Conservation (phyloP, 805 yeast genomes). For the Sugiyamaella marilandica region DNA sequence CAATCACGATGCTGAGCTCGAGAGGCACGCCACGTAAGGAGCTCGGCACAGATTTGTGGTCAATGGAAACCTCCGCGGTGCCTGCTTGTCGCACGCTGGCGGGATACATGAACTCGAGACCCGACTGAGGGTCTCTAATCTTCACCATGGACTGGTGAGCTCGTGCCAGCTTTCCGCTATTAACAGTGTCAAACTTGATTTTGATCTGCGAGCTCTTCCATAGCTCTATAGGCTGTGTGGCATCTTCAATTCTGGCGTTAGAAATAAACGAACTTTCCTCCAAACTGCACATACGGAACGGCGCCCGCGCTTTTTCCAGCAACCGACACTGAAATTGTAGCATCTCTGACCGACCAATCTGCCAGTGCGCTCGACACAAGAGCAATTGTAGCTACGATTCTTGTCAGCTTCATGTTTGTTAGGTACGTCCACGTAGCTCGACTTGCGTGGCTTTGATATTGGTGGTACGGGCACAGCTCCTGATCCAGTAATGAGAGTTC, state of each 20-base stretch:
- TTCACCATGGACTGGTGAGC: slow-evolving; percentile 29
- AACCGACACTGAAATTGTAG: slow-evolving; percentile 21
- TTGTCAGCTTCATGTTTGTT: background rate
- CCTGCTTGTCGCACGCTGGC: slow-evolving; percentile 31
- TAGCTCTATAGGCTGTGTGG: background rate
- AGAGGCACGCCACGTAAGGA: slow-evolving; percentile 27
- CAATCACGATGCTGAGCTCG: slow-evolving; percentile 26
- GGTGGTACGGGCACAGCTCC: too few relatives aligned
- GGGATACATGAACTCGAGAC: slow-evolving; percentile 27
- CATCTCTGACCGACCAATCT: slow-evolving; percentile 26
- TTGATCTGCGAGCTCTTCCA: slow-evolving; percentile 1
- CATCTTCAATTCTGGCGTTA: slow-evolving; percentile 1
- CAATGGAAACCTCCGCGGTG: slow-evolving; percentile 30
- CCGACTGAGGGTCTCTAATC: slow-evolving; percentile 22
- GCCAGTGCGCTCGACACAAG: slow-evolving; percentile 15
- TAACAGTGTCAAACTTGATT: slow-evolving; percentile 16
- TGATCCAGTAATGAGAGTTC: too few relatives aligned
- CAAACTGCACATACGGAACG: slow-evolving; percentile 1
- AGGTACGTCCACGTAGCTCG: background rate
- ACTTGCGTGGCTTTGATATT: too few relatives aligned
- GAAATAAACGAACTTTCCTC: background rate
- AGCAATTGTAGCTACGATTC: slow-evolving; percentile 6
- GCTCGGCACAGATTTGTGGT: slow-evolving; percentile 29
- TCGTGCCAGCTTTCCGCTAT: slow-evolving; percentile 11
- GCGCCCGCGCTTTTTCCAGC: slow-evolving; percentile 3